Base-by-base conservation (phyloP, 2,329 filamentous ascomycete species). In the Cladobotryum protrusum region DNA sequence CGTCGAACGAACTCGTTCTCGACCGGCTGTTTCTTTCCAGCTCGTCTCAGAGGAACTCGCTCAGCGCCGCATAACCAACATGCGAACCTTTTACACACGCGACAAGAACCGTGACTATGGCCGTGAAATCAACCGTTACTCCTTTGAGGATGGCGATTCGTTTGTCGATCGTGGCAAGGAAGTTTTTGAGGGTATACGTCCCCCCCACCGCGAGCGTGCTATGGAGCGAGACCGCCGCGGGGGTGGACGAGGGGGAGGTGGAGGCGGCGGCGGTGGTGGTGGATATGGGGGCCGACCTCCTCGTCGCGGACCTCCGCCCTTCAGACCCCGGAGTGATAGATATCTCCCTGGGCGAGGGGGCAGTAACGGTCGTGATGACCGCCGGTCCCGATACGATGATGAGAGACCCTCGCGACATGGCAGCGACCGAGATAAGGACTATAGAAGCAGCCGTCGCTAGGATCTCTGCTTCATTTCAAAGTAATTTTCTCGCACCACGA, bases 161-260 rank as follows among this genome's bases (percentile, higher is more conserved):
- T 81, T 90, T 48, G 85, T 90, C 41, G 86, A 90, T 63, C 76
- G 83, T 48, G 87, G 86, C 13, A 81, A 81, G 14, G 87, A 90
- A 63, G 81, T 84, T 35, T 85, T 85, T 60, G 70, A 81, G 43
- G 81, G 81, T 14, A 82, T 85, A 53, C 72, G 81, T 19, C 81
- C 79, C 19, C 81, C 81, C 1, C 75, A 79, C 52, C 69, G 77
- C 9, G 76, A 80, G 58, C 59, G 64, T 11, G 60, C 54, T 14
- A 52, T 59, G 11, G 60, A 70, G 57, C 45, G 71, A 67, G 61
- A 67, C 17, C 67, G 67, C 17, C 65, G 71, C 9, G 69, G 70
- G 3, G 47, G 47, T 15, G 39, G 47, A 5, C 14, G 47, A 13
- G 39, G 39, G 7, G 42, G 42, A n/a, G 33, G 62, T 59, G 49